These are phyloP conservation scores for Phytophthora aleatoria DNA, from an alignment of 352 stramenopile species.

Conservation along the genomic window DNA sequence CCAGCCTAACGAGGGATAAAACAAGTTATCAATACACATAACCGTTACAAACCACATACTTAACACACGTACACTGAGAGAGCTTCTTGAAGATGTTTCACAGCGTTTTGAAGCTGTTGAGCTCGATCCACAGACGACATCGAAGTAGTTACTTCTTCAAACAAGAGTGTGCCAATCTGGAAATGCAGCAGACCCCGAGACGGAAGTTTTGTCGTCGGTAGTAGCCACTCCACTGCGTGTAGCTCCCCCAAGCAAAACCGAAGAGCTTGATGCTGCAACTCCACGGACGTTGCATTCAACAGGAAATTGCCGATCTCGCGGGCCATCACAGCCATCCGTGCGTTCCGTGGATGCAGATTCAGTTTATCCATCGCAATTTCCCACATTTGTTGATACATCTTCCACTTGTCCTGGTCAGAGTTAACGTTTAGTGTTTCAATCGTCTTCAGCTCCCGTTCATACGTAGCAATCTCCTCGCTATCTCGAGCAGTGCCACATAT, in stretches of 20 bases:
- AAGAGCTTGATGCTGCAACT: constrained; percentile 21
- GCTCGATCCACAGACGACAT: constrained; percentile 1
- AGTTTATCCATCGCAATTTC: constrained; percentile 26
- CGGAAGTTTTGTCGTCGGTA: constrained; percentile 42
- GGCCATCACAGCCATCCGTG: constrained; percentile 32
- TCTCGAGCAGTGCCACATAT: constrained; percentile 24
- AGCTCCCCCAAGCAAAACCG: constrained; percentile 40
- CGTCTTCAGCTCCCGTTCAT: constrained; percentile 20
- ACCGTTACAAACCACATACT: neutral
- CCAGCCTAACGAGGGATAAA: constrained; percentile 22
- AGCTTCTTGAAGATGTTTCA: constrained; percentile 40
- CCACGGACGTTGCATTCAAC: constrained; percentile 9
- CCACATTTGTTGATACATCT: constrained; percentile 32
- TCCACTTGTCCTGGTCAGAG: constrained; percentile 32
- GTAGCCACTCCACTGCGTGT: constrained; percentile 44
- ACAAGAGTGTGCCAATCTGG: constrained; percentile 49
- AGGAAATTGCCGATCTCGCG: constrained; percentile 54
- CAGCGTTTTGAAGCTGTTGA: constrained; percentile 24
- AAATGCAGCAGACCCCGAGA: constrained; percentile 49
- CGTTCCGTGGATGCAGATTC: constrained; percentile 38
- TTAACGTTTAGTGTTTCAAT: constrained; percentile 6
- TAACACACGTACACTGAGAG: constrained; percentile 39
- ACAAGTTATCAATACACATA: constrained; percentile 5
- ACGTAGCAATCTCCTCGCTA: constrained; percentile 5
- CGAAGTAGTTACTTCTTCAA: constrained; percentile 14